Evolutionary conservation across 148 eudicot genomes (phyloP).

Genomic region (Rhododendron griersonianum): DNA sequence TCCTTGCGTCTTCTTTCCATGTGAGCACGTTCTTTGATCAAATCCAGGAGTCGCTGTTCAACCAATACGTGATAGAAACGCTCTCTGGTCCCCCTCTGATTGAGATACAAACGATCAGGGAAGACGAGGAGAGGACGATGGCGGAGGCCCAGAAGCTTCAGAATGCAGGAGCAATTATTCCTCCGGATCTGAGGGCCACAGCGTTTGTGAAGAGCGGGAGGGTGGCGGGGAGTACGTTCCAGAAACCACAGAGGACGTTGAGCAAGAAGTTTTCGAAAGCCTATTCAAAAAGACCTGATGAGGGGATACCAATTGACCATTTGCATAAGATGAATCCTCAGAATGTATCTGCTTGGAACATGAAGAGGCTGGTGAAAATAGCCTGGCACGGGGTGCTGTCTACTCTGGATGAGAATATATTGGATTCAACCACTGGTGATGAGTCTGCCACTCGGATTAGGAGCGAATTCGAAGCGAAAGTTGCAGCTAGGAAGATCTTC

Average conservation of each 20-base stretch:
- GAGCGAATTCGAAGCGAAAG: conserved; percentile 82
- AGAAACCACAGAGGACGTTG: conserved; percentile 18
- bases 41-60: conserved; percentile 67
- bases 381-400: conserved; percentile 59
- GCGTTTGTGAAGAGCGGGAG: conserved; percentile 18
- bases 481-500: conserved; percentile 91
- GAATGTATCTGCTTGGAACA: conserved; percentile 92
- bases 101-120: conserved; percentile 27
- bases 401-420: conserved; percentile 64
- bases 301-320: conserved; percentile 55
- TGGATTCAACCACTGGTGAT: conserved; percentile 38
- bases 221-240: conserved; percentile 12
- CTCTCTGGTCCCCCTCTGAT: conserved; percentile 62
- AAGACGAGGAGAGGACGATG: conserved; percentile 44
- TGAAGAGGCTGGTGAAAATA: conserved; percentile 75
- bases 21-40: conserved; percentile 74
- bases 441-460: conserved; percentile 52
- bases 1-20: conserved; percentile 71
- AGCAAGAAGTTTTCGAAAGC: conserved; percentile 39
- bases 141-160: conserved; percentile 50
- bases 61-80: conserved; percentile 73
- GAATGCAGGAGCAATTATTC: conserved; percentile 49
- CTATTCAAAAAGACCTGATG: conserved; percentile 32
- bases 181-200: conserved; percentile 36
- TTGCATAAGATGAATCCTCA: conserved; percentile 63